Evolutionary conservation across 1,284 basidiomycete species (phyloP).

Genomic region (Apiotrichum akiyoshidainum): DNA sequence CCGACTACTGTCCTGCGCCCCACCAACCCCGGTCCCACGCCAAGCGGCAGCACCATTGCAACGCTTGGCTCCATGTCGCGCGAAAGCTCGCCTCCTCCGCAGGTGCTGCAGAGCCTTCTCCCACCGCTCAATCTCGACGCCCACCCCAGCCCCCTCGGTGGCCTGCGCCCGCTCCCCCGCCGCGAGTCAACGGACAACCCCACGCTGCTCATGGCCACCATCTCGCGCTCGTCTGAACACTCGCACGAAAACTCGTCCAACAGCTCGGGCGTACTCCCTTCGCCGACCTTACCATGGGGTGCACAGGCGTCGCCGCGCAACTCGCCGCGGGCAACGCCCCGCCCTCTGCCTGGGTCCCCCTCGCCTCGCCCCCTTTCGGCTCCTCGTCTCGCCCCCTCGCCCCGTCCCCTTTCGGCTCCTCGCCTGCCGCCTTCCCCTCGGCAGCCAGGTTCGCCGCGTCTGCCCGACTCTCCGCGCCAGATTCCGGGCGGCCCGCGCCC

Average conservation of each 20-base stretch:
- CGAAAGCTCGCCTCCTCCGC: too few species aligned
- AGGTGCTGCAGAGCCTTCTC: too few species aligned
- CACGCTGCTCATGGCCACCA: not conserved
- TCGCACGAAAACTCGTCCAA: not conserved
- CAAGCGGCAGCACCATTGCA: not conserved
- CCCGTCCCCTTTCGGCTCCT: too few species aligned
- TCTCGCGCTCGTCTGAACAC: not conserved
- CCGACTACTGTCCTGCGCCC: not conserved
- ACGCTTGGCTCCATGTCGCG: not conserved
- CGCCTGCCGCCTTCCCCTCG: not conserved
- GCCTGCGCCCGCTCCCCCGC: not conserved
- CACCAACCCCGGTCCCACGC: conserved; percentile 1
- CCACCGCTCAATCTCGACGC: too few species aligned
- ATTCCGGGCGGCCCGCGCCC: not conserved
- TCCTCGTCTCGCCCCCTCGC: not conserved
- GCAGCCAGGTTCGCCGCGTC: not conserved
- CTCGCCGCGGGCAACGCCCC: not conserved
- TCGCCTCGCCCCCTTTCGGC: too few species aligned
- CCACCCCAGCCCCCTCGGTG: not conserved
- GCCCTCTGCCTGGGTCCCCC: too few species aligned
- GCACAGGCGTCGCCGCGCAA: not conserved
- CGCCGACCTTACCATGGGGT: not conserved
- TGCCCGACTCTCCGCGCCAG: not conserved
- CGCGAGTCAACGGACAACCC: not conserved
- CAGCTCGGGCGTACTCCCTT: not conserved